Base-by-base conservation (phyloP, 208 protist species). In the Leishmania tropica region DNA sequence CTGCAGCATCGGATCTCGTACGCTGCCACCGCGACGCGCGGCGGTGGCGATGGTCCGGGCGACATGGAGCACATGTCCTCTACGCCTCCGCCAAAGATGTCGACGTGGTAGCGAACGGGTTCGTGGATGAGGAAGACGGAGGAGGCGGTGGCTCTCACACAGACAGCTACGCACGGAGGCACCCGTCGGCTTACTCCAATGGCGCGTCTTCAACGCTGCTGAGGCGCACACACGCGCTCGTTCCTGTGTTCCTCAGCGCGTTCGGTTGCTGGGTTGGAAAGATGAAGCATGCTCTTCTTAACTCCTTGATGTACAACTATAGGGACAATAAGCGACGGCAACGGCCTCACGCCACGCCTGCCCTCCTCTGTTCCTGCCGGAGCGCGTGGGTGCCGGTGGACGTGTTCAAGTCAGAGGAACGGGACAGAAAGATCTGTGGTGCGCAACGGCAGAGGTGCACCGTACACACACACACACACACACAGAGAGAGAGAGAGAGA, bases 61-160 rank as follows among this genome's bases (percentile, higher is more conserved):
- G 62, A 85, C 47, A 31, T 48, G 70, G 76, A 70, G 21, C 70
- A 0, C 68, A 73, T 48, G 62, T n/a, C 24, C 74, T 68, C 40
- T 60, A 31, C 76, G 28, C 1, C 53, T 56, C 67, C 51, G 24
- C 10, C 81, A 35, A 84, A 80, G 76, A 37, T 35, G 2, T 40
- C 81, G 6, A 81, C 81, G 60, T 78, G 81, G 81, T 85, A 70
- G 37, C n/a, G 5, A 2, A 79, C 1, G 2, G 35, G 42, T 31
- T 28, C 2, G 64, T 42, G 64, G 64, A 64, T 24, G 28, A 10
- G 19, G 28, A 13, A 3, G 58, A 54, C 17, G 17, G 17, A 21
- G 45, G 45, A 13, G 45, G 45, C 45, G 0, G 58, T 7, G 58
- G 58, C 28, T 7, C 31, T 70, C 60, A 13, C 60, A 31, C 60